Base-by-base conservation (phyloP, 2,329 filamentous ascomycete genomes). In the Beauveria caledonica region DNA sequence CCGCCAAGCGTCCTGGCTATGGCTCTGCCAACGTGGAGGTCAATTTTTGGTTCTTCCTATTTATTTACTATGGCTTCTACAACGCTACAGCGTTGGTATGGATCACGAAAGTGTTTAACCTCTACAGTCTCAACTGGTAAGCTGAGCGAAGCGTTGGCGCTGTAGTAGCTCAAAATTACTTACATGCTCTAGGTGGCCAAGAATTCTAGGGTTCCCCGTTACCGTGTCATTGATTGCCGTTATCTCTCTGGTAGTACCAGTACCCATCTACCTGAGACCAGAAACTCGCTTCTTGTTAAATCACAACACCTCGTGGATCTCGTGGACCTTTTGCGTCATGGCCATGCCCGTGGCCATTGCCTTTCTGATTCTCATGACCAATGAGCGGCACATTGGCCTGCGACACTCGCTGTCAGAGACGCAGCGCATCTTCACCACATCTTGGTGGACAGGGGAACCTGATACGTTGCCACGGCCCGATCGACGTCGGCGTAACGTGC, bases 41-140 rank as follows among this genome's bases (percentile, higher is more conserved):
- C 65, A 86, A 86, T 73, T 88, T 88, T 68, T 88, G 86, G 85
- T 87, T 87, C 76, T 88, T 88, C 68, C 75, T 88, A 42, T 80
- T 87, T 53, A 81, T 87, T 60, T 88, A 87, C 73, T 88, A 88
- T 70, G 84, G 84, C 60, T 81, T 87, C 65, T 88, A 88, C 72
- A 87, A 86, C 68, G 68, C 87, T 25, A 86, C 84, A 5, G 86
- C 85, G 2, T 73, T 88, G 65, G 81, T 86, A 63, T 88, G 85
- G 84, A 87, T 88, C 68, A 88, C 86, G 52, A 88, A 87, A 68
- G 80, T 88, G 5, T 88, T 88, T 70, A 88, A 88, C 66, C 77
- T 88, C 23, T 88, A 88, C 75, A 84, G 81, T 63, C 75, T 88
- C 60, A 88, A 88, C 72, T 88, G 86, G 86, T 72, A 63, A 29